Evolutionary conservation across 768 basidiomycete genomes (phyloP).

Genomic region (Tricholoma terreum): DNA sequence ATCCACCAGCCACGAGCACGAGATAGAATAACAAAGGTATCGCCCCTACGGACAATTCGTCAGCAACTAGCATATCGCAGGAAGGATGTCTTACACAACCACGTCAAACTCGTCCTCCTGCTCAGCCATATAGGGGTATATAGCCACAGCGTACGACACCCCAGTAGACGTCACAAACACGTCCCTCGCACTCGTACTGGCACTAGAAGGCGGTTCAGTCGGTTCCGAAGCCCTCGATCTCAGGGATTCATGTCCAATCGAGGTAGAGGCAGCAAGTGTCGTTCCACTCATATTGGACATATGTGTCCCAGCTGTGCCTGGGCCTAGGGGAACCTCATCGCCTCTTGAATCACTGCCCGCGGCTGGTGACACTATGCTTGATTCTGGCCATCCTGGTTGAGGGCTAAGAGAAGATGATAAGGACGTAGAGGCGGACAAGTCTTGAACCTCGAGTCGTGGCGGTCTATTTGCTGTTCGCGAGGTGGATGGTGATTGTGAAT

Average conservation of each 20-base stretch:
- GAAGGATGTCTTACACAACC: slow-evolving; percentile 66
- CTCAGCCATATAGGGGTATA: slow-evolving; percentile 98
- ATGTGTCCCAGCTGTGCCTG: slow-evolving; percentile 29
- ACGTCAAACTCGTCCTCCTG: slow-evolving; percentile 99
- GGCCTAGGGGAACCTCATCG: slow-evolving; percentile 40
- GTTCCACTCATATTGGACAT: slow-evolving; percentile 24
- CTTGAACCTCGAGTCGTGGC: slow-evolving; percentile 68
- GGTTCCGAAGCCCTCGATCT: slow-evolving; percentile 17
- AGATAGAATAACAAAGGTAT: slow-evolving; percentile 90
- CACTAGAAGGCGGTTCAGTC: slow-evolving; percentile 16
- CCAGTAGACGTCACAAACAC: slow-evolving; percentile 46
- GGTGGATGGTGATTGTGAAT: slow-evolving; percentile 38
- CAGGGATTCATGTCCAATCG: slow-evolving; percentile 23
- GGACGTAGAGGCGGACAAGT: slow-evolving; percentile 47
- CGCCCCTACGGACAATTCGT: slow-evolving; percentile 52
- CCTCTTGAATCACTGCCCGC: slow-evolving; percentile 30
- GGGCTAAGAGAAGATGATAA: slow-evolving; percentile 58
- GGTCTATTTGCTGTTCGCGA: slow-evolving; percentile 52
- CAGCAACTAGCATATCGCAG: slow-evolving; percentile 5
- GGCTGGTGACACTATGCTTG: slow-evolving; percentile 57
- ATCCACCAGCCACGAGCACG: slow-evolving; percentile 99
- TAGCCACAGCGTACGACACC: slow-evolving; percentile 93
- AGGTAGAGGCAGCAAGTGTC: slow-evolving; percentile 25
- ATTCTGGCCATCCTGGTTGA: slow-evolving; percentile 76
- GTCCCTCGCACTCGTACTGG: slow-evolving; percentile 32